Evolutionary conservation across 2,329 filamentous ascomycete genomes (phyloP), one percentile per base, ranked within the genome.

Genomic region (Sporothrix humicola): DNA sequence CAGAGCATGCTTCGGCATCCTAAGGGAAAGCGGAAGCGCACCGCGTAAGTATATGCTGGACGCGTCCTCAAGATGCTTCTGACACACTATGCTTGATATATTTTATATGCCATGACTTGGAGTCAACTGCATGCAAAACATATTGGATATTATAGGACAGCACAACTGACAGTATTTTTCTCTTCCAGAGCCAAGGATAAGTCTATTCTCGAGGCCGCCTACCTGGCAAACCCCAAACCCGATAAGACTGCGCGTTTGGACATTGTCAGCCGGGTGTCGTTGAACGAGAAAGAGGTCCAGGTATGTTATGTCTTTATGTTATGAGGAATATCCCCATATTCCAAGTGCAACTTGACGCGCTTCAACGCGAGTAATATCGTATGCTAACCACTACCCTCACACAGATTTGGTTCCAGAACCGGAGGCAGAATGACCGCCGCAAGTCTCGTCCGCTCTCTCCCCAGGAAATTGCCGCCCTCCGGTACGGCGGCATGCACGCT

Each of bases 401-500:
- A 37, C 31, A 98, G 95, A 97, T 98, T 78, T 98, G 95, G 95
- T 98, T 98, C 83, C 95, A 98, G 80, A 98, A 98, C 80, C 90
- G 94, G 79, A 89, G 95, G 77, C 95, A 98, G 82, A 97, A 97
- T 82, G 93, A 97, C 81, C 89, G 95, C 78, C 90, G 95, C 77
- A 97, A 95, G 84, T 94, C 93, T 72, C 92, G 93, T 77, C 94
- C 95, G 65, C 87, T 97, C 52, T 89, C 93, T 42, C 89, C 91
- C 10, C 90, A 94, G 81, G 93, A 96, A 80, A 87, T 95, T 72
- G 89, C 87, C 76, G 87, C 88, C 74, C 83, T 90, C 77, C 82
- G 87, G 79, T 85, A 87, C 79, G 84, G 88, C 65, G 85, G 84
- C 77, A 84, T 89, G 80, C 84, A 87, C 76, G 82, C 85, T 48